phyloP scores from a whole-genome alignment of 2,329 filamentous ascomycete genomes.

The Penicillium griseofulvum region DNA sequence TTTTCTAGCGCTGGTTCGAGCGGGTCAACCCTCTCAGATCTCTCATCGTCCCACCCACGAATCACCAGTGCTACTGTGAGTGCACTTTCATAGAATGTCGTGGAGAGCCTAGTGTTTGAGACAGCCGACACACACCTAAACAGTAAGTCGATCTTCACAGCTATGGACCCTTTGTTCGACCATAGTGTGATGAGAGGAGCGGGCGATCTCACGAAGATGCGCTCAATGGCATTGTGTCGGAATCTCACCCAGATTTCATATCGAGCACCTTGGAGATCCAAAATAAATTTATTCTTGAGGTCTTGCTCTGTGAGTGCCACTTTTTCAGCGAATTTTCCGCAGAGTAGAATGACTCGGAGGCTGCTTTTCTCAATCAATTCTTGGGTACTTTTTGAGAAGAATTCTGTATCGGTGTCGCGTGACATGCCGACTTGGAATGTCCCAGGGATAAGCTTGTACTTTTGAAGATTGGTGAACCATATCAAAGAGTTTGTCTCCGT shows the following conservation, averaged over 20 bases:
- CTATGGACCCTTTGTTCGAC: not conserved
- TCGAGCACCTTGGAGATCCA: not conserved
- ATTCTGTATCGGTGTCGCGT: no score
- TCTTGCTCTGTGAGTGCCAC: not conserved
- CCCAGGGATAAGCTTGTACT: no score
- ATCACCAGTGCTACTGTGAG: constrained; percentile 1
- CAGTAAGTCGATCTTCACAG: not conserved
- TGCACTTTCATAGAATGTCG: constrained; percentile 1
- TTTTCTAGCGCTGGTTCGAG: not conserved
- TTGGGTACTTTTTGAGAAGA: no score
- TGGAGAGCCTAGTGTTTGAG: not conserved
- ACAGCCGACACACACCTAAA: not conserved
- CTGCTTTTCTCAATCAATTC: no score
- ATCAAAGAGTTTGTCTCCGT: no score
- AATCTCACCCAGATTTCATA: not conserved
- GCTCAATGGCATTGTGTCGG: not conserved
- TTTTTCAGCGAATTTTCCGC: no score
- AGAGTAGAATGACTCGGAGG: no score
- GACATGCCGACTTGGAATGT: no score
- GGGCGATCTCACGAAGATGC: constrained; percentile 1
- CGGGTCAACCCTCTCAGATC: not conserved
- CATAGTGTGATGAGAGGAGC: not conserved
- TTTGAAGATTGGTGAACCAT: no score
- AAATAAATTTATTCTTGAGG: not conserved
- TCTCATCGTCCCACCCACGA: not conserved